Evolutionary conservation across 176 grass and related monocot genomes (phyloP).

Genomic region (Chrysopogon serrulatus): DNA sequence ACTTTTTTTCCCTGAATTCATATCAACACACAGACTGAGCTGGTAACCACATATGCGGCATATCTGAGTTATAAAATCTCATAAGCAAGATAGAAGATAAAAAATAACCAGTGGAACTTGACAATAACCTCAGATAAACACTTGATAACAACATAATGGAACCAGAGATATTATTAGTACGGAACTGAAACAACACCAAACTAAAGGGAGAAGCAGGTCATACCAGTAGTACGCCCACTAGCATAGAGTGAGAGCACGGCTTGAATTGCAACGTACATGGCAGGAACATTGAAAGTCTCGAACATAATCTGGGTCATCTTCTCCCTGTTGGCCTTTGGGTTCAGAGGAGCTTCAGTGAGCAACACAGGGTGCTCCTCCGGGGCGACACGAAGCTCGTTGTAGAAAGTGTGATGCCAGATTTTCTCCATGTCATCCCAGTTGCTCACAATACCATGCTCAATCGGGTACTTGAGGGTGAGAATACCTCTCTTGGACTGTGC

Average conservation of each 20-base stretch:
- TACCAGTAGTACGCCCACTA: conserved; percentile 70
- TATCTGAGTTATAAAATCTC: background rate
- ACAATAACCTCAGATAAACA: too few species aligned
- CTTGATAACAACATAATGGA: background rate
- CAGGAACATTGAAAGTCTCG: conserved; percentile 78
- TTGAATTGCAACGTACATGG: conserved; percentile 87
- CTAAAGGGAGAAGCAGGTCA: conserved; percentile 10
- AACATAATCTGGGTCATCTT: conserved; percentile 96
- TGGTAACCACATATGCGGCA: background rate
- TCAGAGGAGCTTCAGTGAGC: conserved; percentile 80
- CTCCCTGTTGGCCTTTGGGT: conserved; percentile 89
- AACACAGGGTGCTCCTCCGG: conserved; percentile 84
- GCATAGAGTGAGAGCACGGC: conserved; percentile 85
- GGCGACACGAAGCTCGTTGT: conserved; percentile 82
- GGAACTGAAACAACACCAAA: background rate
- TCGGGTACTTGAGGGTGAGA: conserved; percentile 69
- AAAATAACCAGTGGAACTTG: too few species aligned
- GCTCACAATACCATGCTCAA: conserved; percentile 75
- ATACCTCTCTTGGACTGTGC: conserved; percentile 90
- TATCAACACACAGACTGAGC: background rate
- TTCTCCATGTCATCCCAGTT: conserved; percentile 97
- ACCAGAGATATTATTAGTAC: background rate
- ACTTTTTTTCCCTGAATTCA: background rate
- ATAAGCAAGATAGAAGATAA: background rate
- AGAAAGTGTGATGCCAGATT: conserved; percentile 85